Evolutionary conservation across 1,284 basidiomycete genomes (phyloP).

Genomic region (Cystobasidium pallidum): DNA sequence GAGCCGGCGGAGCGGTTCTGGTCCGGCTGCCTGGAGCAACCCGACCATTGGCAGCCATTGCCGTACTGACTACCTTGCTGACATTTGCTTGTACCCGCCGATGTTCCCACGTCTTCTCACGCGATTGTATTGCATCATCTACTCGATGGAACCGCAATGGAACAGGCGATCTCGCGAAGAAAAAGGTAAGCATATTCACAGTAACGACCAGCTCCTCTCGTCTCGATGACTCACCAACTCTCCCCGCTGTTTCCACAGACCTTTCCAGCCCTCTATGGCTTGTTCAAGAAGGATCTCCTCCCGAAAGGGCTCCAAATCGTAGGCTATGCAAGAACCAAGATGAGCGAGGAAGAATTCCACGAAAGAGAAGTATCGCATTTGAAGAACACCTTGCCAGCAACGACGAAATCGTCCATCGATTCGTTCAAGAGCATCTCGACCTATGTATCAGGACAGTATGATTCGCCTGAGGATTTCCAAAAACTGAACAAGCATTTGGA

Average conservation of each 20-base stretch:
- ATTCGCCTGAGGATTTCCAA: conserved; percentile 76
- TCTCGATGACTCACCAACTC: too few species aligned
- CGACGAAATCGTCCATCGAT: conserved; percentile 66
- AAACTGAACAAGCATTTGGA: conserved; percentile 74
- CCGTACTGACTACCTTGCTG: too few species aligned
- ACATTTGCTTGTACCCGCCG: too few species aligned
- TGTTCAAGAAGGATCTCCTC: conserved; percentile 77
- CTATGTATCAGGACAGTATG: conserved; percentile 86
- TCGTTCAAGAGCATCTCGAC: conserved; percentile 77
- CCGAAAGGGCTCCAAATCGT: conserved; percentile 83
- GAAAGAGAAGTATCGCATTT: conserved; percentile 80
- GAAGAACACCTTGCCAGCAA: conserved; percentile 65
- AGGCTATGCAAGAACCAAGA: conserved; percentile 93
- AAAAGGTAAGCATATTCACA: conserved; percentile 89
- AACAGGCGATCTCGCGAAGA: conserved; percentile 92
- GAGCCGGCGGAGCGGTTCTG: too few species aligned
- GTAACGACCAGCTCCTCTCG: neutral
- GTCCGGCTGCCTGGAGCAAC: too few species aligned
- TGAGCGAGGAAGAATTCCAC: conserved; percentile 83
- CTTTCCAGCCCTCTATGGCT: conserved; percentile 87
- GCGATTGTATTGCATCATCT: too few species aligned
- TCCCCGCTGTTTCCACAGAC: conserved; percentile 64
- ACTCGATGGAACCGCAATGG: too few species aligned
- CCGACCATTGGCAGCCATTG: too few species aligned
- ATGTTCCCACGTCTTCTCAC: too few species aligned